These are phyloP conservation scores for Mycena citricolor DNA, from an alignment of 1,284 basidiomycete species.

Conservation along the genomic window DNA sequence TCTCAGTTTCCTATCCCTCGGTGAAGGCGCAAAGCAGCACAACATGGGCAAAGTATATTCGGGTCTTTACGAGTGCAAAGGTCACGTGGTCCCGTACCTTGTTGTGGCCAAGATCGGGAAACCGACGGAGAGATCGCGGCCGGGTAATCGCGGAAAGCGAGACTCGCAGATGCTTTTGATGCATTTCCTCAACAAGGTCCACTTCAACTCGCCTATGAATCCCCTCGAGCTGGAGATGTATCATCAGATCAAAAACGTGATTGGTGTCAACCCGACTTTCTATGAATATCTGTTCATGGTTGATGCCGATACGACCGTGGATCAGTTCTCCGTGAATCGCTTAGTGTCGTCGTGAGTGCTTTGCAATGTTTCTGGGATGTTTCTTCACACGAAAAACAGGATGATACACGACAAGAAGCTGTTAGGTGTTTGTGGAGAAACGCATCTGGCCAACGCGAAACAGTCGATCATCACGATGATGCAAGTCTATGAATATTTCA, in stretches of 20 bases:
- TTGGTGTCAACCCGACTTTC: slow-evolving; percentile 97
- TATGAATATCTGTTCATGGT: slow-evolving; percentile 98
- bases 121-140: slow-evolving; percentile 88
- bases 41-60: slow-evolving; percentile 99
- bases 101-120: slow-evolving; percentile 98
- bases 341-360: slow-evolving; percentile 83
- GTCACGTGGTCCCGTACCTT: slow-evolving; percentile 95
- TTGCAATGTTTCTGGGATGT: too few species aligned
- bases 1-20: slow-evolving; percentile 89
- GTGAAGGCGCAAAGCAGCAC: slow-evolving; percentile 94
- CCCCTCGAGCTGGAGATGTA: slow-evolving; percentile 97
- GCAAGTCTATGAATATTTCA: slow-evolving; percentile 99
- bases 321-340: slow-evolving; percentile 83
- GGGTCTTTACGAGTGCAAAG: slow-evolving; percentile 90
- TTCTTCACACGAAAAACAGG: too few species aligned
- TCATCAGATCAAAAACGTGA: slow-evolving; percentile 99
- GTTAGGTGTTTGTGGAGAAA: slow-evolving; percentile 93
- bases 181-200: slow-evolving; percentile 98
- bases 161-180: slow-evolving; percentile 96
- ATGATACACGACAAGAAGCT: slow-evolving; percentile 94
- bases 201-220: slow-evolving; percentile 96
- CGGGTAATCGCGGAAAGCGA: slow-evolving; percentile 95
- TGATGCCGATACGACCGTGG: slow-evolving; percentile 95
- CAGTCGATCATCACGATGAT: slow-evolving; percentile 98
- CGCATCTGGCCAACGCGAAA: slow-evolving; percentile 85